Conservation (phyloP, 106 monocot genomes). For the Allium cepa region DNA sequence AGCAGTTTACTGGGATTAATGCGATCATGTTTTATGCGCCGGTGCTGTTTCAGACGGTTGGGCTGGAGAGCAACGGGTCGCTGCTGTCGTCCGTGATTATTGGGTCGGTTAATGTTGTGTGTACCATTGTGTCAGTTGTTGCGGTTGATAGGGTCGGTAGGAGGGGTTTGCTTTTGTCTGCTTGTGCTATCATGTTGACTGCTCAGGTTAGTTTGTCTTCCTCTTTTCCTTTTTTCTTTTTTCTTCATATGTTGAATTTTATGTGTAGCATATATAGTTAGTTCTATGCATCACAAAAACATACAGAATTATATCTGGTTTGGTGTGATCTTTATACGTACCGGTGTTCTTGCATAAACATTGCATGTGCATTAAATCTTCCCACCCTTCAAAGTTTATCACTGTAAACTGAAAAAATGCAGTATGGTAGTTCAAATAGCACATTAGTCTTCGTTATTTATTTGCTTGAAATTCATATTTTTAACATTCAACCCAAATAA, state of each 20-base stretch:
- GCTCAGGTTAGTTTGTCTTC: conserved; percentile 12
- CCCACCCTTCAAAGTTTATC: no score
- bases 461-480: no score
- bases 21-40: conserved; percentile 44
- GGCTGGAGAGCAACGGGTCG: conserved; percentile 32
- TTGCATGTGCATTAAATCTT: no score
- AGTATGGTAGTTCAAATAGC: no score
- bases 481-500: no score
- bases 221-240: neutral
- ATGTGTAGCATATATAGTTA: no score
- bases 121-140: conserved; percentile 21
- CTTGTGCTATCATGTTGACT: conserved; percentile 24
- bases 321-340: no score
- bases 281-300: no score
- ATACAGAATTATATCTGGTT: no score
- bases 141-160: conserved; percentile 26
- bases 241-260: neutral
- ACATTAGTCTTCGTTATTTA: no score
- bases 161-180: conserved; percentile 24
- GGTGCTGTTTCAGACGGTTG: conserved; percentile 28
- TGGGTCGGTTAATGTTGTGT: conserved; percentile 19
- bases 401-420: no score
- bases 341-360: no score
- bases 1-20: conserved; percentile 42
- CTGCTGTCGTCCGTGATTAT: conserved; percentile 25